phyloP scores from a whole-genome alignment of 208 protist genomes.

The Leishmania amazonensis region DNA sequence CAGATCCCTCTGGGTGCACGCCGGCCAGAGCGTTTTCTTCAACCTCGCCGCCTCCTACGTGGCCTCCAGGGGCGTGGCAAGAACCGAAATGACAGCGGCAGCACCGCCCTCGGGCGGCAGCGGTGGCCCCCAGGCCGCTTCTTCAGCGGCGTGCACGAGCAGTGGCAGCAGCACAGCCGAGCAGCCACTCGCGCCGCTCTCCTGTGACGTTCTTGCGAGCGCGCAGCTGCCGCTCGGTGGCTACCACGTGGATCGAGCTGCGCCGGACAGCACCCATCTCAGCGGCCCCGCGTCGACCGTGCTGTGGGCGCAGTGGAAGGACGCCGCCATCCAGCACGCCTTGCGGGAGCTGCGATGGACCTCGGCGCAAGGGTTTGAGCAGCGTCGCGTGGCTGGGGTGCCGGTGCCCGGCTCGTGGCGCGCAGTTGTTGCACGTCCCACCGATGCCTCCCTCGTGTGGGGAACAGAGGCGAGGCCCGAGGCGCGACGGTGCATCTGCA shows the following conservation, averaged over 20 bases:
- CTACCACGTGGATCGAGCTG: slow-evolving; percentile 12
- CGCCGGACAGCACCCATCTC: not conserved
- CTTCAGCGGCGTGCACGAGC: not conserved
- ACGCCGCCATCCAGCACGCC: slow-evolving; percentile 25
- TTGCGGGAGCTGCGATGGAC: slow-evolving; percentile 35
- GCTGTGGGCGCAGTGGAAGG: slow-evolving; percentile 23
- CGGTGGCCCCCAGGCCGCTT: not conserved
- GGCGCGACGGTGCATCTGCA: not conserved
- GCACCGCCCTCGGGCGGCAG: not conserved
- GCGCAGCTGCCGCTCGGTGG: slow-evolving; percentile 35
- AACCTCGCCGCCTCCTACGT: slow-evolving; percentile 61
- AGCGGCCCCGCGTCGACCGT: not conserved
- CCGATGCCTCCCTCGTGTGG: slow-evolving; percentile 12
- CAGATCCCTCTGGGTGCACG: slow-evolving; percentile 77
- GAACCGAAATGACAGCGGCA: too few species aligned
- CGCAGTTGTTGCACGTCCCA: slow-evolving; percentile 41
- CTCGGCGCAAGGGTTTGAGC: slow-evolving; percentile 29
- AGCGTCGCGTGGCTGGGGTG: slow-evolving; percentile 68
- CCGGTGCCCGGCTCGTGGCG: slow-evolving; percentile 63
- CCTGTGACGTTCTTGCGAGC: slow-evolving; percentile 1
- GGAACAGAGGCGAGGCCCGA: not conserved
- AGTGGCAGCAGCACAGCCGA: not conserved
- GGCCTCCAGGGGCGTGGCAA: slow-evolving; percentile 5
- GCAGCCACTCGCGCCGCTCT: slow-evolving; percentile 2
- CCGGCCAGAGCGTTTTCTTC: slow-evolving; percentile 82